phyloP scores from a whole-genome alignment of 2,329 filamentous ascomycete genomes.

The Sporothrix mexicana region DNA sequence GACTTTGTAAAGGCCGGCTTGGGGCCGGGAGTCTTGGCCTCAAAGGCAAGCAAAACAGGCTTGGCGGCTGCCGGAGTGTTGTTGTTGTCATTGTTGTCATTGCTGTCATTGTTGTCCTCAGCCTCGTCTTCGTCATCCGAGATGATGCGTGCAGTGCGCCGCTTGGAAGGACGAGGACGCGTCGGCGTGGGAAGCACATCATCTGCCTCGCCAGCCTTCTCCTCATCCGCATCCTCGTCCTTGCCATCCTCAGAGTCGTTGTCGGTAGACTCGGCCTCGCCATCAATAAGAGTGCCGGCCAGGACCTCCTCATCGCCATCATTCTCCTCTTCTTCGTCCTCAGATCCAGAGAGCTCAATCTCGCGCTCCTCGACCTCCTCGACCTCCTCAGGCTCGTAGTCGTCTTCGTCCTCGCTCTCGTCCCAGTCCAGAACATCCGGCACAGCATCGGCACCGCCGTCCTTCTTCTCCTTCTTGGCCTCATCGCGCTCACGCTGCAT shows the following conservation, averaged over 20 bases:
- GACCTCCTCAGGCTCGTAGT: conserved; percentile 24
- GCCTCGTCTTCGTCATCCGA: conserved; percentile 72
- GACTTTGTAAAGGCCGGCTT: conserved; percentile 51
- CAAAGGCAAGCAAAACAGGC: background rate
- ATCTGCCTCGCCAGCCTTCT: conserved; percentile 13
- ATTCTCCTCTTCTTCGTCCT: conserved; percentile 33
- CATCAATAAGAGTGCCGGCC: conserved; percentile 37
- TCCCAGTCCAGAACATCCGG: conserved; percentile 36
- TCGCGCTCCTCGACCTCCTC: conserved; percentile 31
- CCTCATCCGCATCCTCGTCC: conserved; percentile 41
- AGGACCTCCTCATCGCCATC: conserved; percentile 42
- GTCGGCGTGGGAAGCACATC: conserved; percentile 31
- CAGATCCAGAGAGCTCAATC: conserved; percentile 27
- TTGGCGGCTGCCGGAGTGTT: background rate
- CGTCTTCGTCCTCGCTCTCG: conserved; percentile 52
- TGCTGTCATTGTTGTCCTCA: conserved; percentile 44
- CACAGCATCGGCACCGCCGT: conserved; percentile 60
- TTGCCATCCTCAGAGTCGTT: conserved; percentile 45
- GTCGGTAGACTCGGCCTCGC: conserved; percentile 39
- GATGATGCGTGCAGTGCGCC: conserved; percentile 57
- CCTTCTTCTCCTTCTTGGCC: conserved; percentile 67
- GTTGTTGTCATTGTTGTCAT: conserved; percentile 41
- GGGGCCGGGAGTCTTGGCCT: conserved; percentile 55
- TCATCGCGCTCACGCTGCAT: conserved; percentile 76
- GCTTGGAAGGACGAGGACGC: conserved; percentile 52